A percentile compares a stretch with the other conserved stretches of the same genome.
Conservation (phyloP, 1,284 basidiomycete species). For the Cutaneotrichosporon sp. region DNA sequence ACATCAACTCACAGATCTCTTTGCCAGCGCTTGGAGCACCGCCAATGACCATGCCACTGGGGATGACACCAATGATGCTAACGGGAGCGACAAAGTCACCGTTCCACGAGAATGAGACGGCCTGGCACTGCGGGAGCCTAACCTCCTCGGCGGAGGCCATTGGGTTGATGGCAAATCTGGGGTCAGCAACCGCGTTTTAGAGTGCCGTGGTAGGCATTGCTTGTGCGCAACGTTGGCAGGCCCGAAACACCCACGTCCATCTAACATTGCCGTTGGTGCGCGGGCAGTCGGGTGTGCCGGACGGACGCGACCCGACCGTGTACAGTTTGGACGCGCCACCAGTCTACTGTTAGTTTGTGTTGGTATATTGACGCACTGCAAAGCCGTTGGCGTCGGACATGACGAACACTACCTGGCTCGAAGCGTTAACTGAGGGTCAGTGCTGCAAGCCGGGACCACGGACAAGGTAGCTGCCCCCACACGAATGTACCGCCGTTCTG, state of each 20-base stretch:
- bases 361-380: slow-evolving; percentile 32
- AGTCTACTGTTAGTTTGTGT: slow-evolving; percentile 29
- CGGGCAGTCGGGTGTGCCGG: slow-evolving; percentile 25
- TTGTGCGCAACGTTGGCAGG: neutral
- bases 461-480: slow-evolving; percentile 41
- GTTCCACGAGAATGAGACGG: slow-evolving; percentile 38
- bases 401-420: slow-evolving; percentile 37
- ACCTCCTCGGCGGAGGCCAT: neutral
- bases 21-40: neutral
- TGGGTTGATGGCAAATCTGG: slow-evolving; percentile 15
- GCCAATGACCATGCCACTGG: slow-evolving; percentile 40
- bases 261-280: slow-evolving; percentile 22
- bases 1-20: neutral
- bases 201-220: neutral
- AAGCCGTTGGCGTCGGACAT: slow-evolving; percentile 46
- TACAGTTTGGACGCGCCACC: slow-evolving; percentile 42
- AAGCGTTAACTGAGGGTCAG: slow-evolving; percentile 31
- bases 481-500: slow-evolving; percentile 27
- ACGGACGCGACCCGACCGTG: slow-evolving; percentile 26
- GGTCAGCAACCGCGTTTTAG: neutral
- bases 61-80: slow-evolving; percentile 43
- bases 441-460: slow-evolving; percentile 11
- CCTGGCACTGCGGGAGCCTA: slow-evolving; percentile 32
- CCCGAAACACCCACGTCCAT: slow-evolving; percentile 9
- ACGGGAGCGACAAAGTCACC: slow-evolving; percentile 31